These are phyloP conservation scores for carrot (Daucus carota) DNA, from an alignment of 129 eudicot genomes.

Conservation along the genomic window DNA sequence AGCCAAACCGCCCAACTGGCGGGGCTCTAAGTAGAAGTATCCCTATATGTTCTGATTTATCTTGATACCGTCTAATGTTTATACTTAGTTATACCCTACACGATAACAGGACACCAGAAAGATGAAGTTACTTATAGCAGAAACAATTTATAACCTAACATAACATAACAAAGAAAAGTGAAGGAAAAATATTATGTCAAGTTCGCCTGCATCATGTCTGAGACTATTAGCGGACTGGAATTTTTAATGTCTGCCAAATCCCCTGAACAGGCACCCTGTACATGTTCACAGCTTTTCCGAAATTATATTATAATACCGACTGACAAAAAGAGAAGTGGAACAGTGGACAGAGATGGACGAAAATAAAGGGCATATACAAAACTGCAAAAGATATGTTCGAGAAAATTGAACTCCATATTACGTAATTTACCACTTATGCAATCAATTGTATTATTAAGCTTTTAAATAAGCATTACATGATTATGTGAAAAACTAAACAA, in stretches of 20 bases:
- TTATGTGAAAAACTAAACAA: slow-evolving; percentile 11
- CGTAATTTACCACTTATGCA: neutral
- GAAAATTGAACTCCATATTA: neutral
- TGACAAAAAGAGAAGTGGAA: neutral
- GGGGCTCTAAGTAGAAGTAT: neutral
- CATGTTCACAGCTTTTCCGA: neutral
- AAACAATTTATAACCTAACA: neutral
- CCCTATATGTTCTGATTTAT: neutral
- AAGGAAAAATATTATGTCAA: too few relatives aligned
- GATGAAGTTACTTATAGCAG: neutral
- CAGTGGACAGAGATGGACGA: neutral
- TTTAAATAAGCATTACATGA: slow-evolving; percentile 9
- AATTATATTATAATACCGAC: neutral
- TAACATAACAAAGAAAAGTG: too few relatives aligned
- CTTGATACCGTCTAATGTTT: neutral
- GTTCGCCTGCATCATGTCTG: neutral
- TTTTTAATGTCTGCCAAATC: neutral
- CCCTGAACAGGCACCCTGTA: neutral
- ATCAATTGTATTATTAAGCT: slow-evolving; percentile 9
- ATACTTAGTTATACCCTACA: neutral
- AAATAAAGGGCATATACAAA: neutral
- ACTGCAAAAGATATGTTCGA: neutral
- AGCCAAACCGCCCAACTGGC: too few relatives aligned
- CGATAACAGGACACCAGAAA: neutral
- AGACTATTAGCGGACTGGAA: neutral